Percentiles rank a stretch among this genome's conserved stretches.
phyloP scores from a whole-genome alignment of 2,329 filamentous ascomycete species.

The Aspergillus quadricinctus region DNA sequence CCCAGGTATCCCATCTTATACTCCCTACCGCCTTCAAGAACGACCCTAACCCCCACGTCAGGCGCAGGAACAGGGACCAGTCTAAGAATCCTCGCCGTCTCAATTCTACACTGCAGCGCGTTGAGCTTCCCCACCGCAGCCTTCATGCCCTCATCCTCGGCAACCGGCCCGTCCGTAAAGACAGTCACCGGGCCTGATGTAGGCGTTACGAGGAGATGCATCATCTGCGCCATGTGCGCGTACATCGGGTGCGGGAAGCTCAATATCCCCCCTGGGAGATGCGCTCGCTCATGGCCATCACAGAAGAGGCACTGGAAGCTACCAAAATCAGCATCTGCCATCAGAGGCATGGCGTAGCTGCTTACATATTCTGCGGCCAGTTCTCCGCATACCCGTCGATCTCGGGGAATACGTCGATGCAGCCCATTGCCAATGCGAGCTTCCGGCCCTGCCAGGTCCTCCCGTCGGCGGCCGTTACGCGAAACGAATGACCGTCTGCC shows the following conservation, averaged over 20 bases:
- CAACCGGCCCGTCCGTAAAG: not conserved
- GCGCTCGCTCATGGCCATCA: constrained; percentile 50
- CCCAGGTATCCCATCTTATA: not conserved
- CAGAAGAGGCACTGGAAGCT: constrained; percentile 59
- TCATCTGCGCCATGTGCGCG: not conserved
- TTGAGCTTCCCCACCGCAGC: not conserved
- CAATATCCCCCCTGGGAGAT: not conserved
- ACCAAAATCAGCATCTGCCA: not conserved
- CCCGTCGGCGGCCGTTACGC: constrained; percentile 38
- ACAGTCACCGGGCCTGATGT: not conserved
- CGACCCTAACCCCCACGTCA: not conserved
- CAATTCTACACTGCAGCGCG: not conserved
- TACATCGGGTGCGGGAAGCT: not conserved
- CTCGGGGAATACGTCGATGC: constrained; percentile 48
- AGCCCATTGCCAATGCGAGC: constrained; percentile 53
- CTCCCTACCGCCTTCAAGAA: not conserved
- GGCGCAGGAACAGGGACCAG: not conserved
- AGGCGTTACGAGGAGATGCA: not conserved
- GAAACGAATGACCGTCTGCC: not conserved
- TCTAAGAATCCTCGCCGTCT: not conserved
- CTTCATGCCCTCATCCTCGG: not conserved
- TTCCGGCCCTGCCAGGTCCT: constrained; percentile 47
- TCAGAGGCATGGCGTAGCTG: not conserved
- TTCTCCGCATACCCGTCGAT: constrained; percentile 52
- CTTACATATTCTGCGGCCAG: constrained; percentile 50